Evolutionary conservation across 345 rosid genomes (phyloP).

Genomic region (Acer yangbiense): DNA sequence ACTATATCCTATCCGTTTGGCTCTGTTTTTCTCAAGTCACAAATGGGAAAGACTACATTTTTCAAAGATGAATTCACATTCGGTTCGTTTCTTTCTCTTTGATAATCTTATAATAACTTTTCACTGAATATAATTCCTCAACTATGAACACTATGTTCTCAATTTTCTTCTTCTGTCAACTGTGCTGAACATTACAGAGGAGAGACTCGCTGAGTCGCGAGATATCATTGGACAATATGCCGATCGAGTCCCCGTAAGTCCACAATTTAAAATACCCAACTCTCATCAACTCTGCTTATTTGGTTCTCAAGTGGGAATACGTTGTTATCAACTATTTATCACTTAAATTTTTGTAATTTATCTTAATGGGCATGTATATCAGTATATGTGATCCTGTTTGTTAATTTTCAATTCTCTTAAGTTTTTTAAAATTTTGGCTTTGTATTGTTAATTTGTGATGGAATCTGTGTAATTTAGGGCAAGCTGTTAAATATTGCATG

Average conservation of each 20-base stretch:
- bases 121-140: neutral
- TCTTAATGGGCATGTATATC: neutral
- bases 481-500: neutral
- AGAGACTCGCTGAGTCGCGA: slow-evolving; percentile 57
- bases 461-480: neutral
- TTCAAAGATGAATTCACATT: slow-evolving; percentile 65
- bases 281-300: neutral
- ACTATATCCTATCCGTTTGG: neutral
- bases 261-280: neutral
- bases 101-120: neutral
- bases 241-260: slow-evolving; percentile 66
- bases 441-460: neutral
- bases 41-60: slow-evolving; percentile 37
- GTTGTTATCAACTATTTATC: neutral
- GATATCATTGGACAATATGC: slow-evolving; percentile 57
- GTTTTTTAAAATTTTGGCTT: neutral
- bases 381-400: neutral
- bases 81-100: slow-evolving; percentile 35
- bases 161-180: neutral
- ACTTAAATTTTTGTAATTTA: neutral
- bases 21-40: slow-evolving; percentile 25
- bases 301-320: neutral
- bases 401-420: too few relatives aligned
- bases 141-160: neutral
- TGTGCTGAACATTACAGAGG: slow-evolving; percentile 38